phyloP scores from a whole-genome alignment of 495 filamentous ascomycete genomes.

The Usnea hakonensis region DNA sequence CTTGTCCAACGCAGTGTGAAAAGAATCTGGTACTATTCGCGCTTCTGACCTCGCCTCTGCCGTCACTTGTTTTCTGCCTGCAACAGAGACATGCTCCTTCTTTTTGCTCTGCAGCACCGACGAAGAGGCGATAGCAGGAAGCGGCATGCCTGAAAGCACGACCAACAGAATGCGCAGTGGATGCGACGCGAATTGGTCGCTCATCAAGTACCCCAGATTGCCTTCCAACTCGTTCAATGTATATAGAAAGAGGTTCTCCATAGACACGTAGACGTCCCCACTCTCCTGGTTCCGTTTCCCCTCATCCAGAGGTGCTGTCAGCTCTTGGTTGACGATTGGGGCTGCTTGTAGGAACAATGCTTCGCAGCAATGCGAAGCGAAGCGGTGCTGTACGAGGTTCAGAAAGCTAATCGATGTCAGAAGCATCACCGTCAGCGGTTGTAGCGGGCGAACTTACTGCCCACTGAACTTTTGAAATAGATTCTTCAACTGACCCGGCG shows the following conservation, averaged over 20 bases:
- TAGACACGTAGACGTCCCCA: slow-evolving; percentile 43
- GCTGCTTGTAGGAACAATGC: slow-evolving; percentile 79
- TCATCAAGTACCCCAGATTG: slow-evolving; percentile 74
- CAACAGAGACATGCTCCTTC: slow-evolving; percentile 69
- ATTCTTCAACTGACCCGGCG: slow-evolving; percentile 69
- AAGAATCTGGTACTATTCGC: slow-evolving; percentile 67
- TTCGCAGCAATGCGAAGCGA: slow-evolving; percentile 95
- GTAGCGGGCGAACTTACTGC: slow-evolving; percentile 43
- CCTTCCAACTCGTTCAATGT: slow-evolving; percentile 77
- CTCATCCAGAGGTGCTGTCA: slow-evolving; percentile 41
- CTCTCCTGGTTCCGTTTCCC: slow-evolving; percentile 27
- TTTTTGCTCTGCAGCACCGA: slow-evolving; percentile 76
- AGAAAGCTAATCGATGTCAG: slow-evolving; percentile 52
- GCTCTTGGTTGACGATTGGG: slow-evolving; percentile 64
- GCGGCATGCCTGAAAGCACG: slow-evolving; percentile 73
- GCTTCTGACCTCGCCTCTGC: slow-evolving; percentile 18
- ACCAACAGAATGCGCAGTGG: slow-evolving; percentile 76
- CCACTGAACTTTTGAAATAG: slow-evolving; percentile 76
- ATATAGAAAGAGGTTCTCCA: slow-evolving; percentile 78
- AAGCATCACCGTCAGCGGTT: background rate
- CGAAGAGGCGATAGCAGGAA: slow-evolving; percentile 54
- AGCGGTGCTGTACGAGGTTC: slow-evolving; percentile 83
- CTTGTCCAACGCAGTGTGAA: slow-evolving; percentile 65
- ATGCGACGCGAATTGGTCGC: slow-evolving; percentile 86
- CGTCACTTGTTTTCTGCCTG: slow-evolving; percentile 28